phyloP scores from a whole-genome alignment of 306 rosid genomes.

The Cicer pinnatifidum region DNA sequence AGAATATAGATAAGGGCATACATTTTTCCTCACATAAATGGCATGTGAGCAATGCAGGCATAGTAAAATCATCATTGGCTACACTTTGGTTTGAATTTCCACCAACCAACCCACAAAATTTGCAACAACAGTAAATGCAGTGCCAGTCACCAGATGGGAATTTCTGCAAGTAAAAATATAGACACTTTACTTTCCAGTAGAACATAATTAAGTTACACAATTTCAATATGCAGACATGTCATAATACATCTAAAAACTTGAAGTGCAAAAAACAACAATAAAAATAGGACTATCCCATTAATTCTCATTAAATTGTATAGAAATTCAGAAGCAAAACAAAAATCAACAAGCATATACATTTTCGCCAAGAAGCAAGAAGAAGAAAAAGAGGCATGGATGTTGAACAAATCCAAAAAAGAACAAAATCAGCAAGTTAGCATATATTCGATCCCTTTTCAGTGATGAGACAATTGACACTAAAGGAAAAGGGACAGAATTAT shows the following conservation, averaged over 20 bases:
- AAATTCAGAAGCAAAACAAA: conserved; percentile 11
- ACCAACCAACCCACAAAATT: conserved; percentile 71
- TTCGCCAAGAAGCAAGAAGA: conserved; percentile 17
- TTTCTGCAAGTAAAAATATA: conserved; percentile 63
- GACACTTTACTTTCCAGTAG: conserved; percentile 26
- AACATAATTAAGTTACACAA: conserved; percentile 26
- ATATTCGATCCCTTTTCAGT: conserved; percentile 2
- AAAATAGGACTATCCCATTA: conserved; percentile 17
- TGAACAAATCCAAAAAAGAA: neutral
- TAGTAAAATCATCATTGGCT: conserved; percentile 43
- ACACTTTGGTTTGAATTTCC: conserved; percentile 49
- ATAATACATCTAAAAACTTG: conserved; percentile 35
- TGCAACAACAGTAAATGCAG: conserved; percentile 92
- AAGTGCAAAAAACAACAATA: conserved; percentile 13
- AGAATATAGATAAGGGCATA: conserved; percentile 48
- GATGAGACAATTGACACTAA: conserved; percentile 5
- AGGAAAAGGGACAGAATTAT: conserved; percentile 7
- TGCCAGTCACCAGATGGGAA: conserved; percentile 94
- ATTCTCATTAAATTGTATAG: conserved; percentile 37
- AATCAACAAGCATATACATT: neutral
- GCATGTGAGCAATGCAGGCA: conserved; percentile 59
- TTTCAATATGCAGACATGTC: conserved; percentile 17
- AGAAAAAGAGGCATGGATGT: conserved; percentile 4
- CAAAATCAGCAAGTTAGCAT: conserved; percentile 27
- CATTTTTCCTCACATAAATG: conserved; percentile 80